Evolutionary conservation across 2,329 filamentous ascomycete genomes (phyloP).

Genomic region (Leptographium galeiforme): DNA sequence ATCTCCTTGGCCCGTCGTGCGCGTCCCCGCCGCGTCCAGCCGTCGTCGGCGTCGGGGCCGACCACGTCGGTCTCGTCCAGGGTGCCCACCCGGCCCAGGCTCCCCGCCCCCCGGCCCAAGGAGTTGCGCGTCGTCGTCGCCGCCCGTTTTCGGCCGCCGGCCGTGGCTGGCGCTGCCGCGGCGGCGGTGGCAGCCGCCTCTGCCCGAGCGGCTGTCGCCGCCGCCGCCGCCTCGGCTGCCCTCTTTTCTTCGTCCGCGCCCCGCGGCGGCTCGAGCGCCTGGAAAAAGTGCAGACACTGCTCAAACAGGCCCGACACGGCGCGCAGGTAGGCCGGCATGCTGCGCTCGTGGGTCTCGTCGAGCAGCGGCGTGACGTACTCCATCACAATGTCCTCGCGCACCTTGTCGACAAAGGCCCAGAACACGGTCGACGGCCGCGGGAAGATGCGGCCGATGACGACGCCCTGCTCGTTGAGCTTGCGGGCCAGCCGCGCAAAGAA

Average conservation of each 20-base stretch:
- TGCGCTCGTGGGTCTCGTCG: constrained; percentile 70
- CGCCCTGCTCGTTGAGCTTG: constrained; percentile 70
- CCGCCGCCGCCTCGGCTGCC: background rate
- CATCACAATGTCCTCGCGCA: constrained; percentile 71
- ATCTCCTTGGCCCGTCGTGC: constrained; percentile 46
- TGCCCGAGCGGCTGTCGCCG: background rate
- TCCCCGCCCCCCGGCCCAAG: background rate
- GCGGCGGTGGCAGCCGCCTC: no score
- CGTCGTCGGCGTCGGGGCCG: background rate
- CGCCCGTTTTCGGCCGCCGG: background rate
- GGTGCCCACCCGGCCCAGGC: background rate
- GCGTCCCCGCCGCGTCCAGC: constrained; percentile 6
- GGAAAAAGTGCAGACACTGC: constrained; percentile 66
- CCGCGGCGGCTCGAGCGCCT: constrained; percentile 55
- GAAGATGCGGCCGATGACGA: constrained; percentile 72
- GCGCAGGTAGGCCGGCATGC: constrained; percentile 65
- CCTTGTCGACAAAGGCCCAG: constrained; percentile 65
- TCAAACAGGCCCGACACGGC: constrained; percentile 80
- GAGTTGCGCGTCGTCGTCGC: background rate
- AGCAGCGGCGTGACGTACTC: constrained; percentile 79
- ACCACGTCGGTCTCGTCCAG: background rate
- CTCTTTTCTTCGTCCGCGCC: constrained; percentile 19
- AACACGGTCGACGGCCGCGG: constrained; percentile 57
- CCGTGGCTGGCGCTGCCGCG: background rate
- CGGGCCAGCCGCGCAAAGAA: constrained; percentile 67